Evolutionary conservation across 441 rosid genomes (phyloP).

Genomic region (Pelargonium fulgidum): DNA sequence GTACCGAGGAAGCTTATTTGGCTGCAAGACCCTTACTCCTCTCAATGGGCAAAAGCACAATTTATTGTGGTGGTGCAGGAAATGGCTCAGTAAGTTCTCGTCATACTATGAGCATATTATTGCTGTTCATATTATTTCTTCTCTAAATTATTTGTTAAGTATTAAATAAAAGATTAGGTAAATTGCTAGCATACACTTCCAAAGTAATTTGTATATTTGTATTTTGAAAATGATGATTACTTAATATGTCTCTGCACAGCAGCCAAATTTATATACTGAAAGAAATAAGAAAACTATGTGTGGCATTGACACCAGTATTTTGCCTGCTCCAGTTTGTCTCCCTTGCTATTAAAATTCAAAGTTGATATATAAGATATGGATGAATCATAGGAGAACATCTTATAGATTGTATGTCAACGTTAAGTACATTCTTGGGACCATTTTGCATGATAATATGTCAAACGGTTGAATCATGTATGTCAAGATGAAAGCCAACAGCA

Average conservation of each 20-base stretch:
- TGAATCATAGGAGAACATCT: constrained; percentile 5
- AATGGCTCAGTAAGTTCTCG: constrained; percentile 75
- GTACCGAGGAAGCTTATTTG: constrained; percentile 61
- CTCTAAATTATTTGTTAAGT: neutral
- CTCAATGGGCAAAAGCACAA: constrained; percentile 72
- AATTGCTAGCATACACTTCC: neutral
- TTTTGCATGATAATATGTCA: neutral
- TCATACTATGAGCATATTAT: neutral
- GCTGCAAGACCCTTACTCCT: constrained; percentile 61
- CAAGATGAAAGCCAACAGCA: neutral
- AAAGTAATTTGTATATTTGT: constrained; percentile 3
- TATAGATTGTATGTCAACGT: neutral
- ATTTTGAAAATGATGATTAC: neutral
- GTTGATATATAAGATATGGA: neutral
- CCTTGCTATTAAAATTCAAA: neutral
- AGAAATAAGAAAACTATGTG: neutral
- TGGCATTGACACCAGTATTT: neutral
- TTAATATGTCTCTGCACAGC: neutral
- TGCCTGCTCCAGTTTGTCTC: neutral
- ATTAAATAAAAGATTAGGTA: neutral
- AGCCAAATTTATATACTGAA: neutral
- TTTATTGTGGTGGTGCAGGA: constrained; percentile 88
- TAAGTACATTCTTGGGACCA: neutral
- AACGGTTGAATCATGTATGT: neutral
- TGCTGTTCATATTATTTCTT: neutral